Evolutionary conservation across 106 monocot genomes (phyloP), one percentile per base, ranked within the genome.

Genomic region (Iris macrosiphon): DNA sequence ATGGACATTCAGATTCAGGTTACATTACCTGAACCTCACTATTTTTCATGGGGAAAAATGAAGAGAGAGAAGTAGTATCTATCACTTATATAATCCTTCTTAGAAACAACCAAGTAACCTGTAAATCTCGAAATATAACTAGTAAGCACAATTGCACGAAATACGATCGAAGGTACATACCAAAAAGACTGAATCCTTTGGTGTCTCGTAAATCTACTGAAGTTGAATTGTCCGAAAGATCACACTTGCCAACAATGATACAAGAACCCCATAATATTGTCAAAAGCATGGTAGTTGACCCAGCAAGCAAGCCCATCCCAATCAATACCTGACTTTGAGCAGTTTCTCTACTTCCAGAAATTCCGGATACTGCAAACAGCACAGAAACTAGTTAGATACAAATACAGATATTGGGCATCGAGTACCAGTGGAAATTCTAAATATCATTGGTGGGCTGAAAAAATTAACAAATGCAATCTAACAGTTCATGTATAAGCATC

Each of bases 251-350:
- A 60, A 80, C 83, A 73, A 93, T 23, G 56, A 93, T 40, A 70
- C 93, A 93, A 27, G 87, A 72, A 32, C 84, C 94, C 88, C 84
- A 94, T 17, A 94, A 63, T 7, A 88, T 0, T 7, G 94, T 94
- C 60, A 89, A 48, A 66, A 89, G 88, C 78, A 89, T 76, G 50
- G 84, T 78, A 17, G 84, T 94, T 38, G 94, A 94, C 7, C 88
- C 94, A 61, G 94, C 88, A 70, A 94, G 88, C 73, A 94, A 73
- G 33, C 94, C 94, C 78, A 94, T 94, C 49, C 94, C 84, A 56
- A 94, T 82, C 52, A 89, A 57, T 34, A 94, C 94, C 73, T 94
- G 94, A 25, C 49, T 50, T 67, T 94, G 85, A 34, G 94, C 94
- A 35, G 75, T 75, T 58, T 88, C 88, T 72, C 62, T 88, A 65